Conservation (phyloP, 1,139 yeast species). For the Wickerhamomyces sp. region DNA sequence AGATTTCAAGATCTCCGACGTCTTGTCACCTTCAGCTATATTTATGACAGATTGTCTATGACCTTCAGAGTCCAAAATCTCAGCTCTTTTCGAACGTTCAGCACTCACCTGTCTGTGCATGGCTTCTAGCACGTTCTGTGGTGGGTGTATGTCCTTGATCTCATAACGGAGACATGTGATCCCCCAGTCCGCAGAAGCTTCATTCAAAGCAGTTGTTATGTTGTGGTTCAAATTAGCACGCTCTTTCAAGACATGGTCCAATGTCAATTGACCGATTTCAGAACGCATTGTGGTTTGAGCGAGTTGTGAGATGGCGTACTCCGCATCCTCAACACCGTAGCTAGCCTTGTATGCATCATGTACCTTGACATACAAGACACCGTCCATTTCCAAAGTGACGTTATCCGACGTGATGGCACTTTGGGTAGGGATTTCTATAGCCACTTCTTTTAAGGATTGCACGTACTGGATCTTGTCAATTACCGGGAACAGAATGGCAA, state of each 20-base stretch:
- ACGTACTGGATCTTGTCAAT: slow-evolving; percentile 77
- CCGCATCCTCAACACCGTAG: slow-evolving; percentile 86
- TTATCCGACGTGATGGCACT: slow-evolving; percentile 85
- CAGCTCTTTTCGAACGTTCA: slow-evolving; percentile 82
- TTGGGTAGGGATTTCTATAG: slow-evolving; percentile 80
- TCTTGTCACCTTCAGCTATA: slow-evolving; percentile 78
- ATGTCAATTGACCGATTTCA: slow-evolving; percentile 77
- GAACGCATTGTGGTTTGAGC: slow-evolving; percentile 92
- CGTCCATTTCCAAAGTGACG: slow-evolving; percentile 81
- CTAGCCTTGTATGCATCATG: slow-evolving; percentile 82
- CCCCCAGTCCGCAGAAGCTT: slow-evolving; percentile 87
- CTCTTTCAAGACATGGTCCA: slow-evolving; percentile 75
- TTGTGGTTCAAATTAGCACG: slow-evolving; percentile 67
- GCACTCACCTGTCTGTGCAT: slow-evolving; percentile 91
- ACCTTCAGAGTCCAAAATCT: slow-evolving; percentile 84
- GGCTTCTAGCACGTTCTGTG: slow-evolving; percentile 79
- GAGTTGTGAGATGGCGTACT: slow-evolving; percentile 77
- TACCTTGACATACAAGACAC: slow-evolving; percentile 73
- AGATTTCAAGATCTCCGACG: slow-evolving; percentile 62
- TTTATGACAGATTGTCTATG: slow-evolving; percentile 73
- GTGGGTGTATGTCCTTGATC: slow-evolving; percentile 86
- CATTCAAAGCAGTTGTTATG: slow-evolving; percentile 76
- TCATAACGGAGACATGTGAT: slow-evolving; percentile 80
- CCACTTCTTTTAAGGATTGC: slow-evolving; percentile 76
- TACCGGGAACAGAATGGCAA: slow-evolving; percentile 68